Conservation (phyloP, 2,329 filamentous ascomycete genomes). For the Fusarium illudens region DNA sequence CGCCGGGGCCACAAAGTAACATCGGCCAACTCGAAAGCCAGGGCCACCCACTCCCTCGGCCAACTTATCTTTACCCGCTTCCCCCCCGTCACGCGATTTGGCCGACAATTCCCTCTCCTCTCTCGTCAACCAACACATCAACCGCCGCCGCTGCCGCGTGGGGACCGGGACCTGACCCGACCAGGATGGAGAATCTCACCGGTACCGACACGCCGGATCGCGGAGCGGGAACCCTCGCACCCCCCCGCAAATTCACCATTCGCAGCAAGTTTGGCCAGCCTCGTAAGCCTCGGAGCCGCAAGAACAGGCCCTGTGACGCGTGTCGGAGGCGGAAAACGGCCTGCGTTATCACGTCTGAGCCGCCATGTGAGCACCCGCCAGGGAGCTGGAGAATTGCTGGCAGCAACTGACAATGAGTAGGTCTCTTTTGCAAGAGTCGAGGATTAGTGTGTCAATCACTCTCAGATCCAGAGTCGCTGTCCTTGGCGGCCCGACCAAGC, state of each 20-base stretch:
- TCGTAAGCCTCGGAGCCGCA: conserved; percentile 53
- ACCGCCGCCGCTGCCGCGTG: background rate
- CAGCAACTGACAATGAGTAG: conserved; percentile 25
- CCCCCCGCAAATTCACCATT: conserved; percentile 51
- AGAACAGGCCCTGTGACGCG: conserved; percentile 57
- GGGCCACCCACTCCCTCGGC: conserved; percentile 16
- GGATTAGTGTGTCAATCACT: conserved; percentile 47
- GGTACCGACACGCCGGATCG: conserved; percentile 12
- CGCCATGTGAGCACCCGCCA: conserved; percentile 51
- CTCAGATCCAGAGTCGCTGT: conserved; percentile 22
- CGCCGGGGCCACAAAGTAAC: background rate
- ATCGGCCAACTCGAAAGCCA: background rate
- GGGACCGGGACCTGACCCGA: background rate
- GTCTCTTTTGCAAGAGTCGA: conserved; percentile 48
- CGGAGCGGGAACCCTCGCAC: conserved; percentile 18
- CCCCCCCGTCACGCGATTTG: conserved; percentile 18
- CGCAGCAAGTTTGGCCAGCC: conserved; percentile 53
- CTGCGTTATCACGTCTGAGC: conserved; percentile 55
- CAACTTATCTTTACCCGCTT: conserved; percentile 28
- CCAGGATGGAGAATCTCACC: conserved; percentile 20
- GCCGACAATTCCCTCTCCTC: conserved; percentile 13
- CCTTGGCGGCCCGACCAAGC: conserved; percentile 10
- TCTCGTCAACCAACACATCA: conserved; percentile 2
- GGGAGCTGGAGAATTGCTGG: background rate
- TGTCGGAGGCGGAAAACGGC: conserved; percentile 57